Conservation (phyloP, 73 alveolate genomes). For the Stentor coeruleus region DNA sequence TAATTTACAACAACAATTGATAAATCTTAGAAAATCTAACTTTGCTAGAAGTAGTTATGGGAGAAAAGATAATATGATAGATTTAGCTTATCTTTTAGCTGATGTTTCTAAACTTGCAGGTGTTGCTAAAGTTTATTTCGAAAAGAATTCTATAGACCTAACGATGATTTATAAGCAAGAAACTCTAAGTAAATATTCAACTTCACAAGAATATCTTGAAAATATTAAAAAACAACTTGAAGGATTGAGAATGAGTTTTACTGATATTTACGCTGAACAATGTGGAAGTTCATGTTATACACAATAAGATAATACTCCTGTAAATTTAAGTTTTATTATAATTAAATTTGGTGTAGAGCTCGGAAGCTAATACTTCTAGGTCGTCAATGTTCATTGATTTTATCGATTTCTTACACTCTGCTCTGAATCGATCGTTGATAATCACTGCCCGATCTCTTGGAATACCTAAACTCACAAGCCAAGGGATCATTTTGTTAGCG, state of each 20-base stretch:
- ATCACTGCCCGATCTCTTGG: too few relatives aligned
- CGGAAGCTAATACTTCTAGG: too few relatives aligned
- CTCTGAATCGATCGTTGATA: too few relatives aligned
- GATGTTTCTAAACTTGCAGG: neutral
- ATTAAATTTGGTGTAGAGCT: too few relatives aligned
- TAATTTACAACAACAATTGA: neutral
- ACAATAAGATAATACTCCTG: neutral
- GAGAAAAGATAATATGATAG: too few relatives aligned
- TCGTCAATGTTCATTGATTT: too few relatives aligned
- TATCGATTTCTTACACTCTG: too few relatives aligned
- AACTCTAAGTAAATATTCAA: too few relatives aligned
- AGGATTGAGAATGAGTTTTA: neutral
- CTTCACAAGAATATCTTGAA: neutral
- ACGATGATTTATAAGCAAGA: neutral
- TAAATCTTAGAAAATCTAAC: too few relatives aligned
- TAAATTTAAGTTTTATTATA: too few relatives aligned
- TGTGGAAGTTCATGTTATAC: slow-evolving; percentile 5
- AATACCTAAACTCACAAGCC: too few relatives aligned
- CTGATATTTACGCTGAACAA: neutral
- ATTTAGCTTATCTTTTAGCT: neutral
- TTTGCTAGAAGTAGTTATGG: neutral
- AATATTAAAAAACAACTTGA: neutral
- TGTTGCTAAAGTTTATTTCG: neutral
- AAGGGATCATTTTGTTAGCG: too few relatives aligned
- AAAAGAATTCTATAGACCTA: neutral